Conservation (phyloP, 1,284 basidiomycete species). For the Tilletiaria anomala region DNA sequence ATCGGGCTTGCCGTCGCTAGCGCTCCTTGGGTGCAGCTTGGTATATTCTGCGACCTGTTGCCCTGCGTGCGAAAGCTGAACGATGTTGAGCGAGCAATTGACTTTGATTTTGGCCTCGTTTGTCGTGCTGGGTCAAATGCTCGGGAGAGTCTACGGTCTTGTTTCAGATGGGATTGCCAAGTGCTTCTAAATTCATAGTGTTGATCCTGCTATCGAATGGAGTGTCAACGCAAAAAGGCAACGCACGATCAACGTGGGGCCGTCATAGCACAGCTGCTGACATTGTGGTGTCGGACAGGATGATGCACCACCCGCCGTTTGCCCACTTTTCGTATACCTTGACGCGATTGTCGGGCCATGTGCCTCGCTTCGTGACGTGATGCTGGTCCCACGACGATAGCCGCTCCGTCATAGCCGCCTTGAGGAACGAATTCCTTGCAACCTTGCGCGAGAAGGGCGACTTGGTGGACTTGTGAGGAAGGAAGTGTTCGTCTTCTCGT, state of each 20-base stretch:
- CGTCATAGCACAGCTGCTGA: slow-evolving; percentile 4
- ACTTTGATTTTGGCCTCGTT: too few relatives aligned
- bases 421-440: slow-evolving; percentile 7
- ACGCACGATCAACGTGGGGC: slow-evolving; percentile 7
- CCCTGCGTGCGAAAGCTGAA: slow-evolving; percentile 43
- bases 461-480: background rate
- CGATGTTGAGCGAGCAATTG: slow-evolving; percentile 41
- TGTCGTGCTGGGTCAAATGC: too few relatives aligned
- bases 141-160: too few relatives aligned
- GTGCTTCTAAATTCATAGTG: slow-evolving; percentile 6
- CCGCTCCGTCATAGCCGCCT: slow-evolving; percentile 33
- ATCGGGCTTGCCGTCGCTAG: slow-evolving; percentile 24
- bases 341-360: slow-evolving; percentile 21
- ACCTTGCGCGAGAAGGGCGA: slow-evolving; percentile 1
- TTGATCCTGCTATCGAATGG: slow-evolving; percentile 3
- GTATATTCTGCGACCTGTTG: slow-evolving; percentile 32
- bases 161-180: too few relatives aligned
- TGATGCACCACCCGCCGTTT: slow-evolving; percentile 25
- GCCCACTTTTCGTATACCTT: slow-evolving; percentile 30
- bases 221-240: background rate
- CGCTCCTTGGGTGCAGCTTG: slow-evolving; percentile 16
- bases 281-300: slow-evolving; percentile 26
- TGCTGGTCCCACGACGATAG: slow-evolving; percentile 24
- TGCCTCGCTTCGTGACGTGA: slow-evolving; percentile 26
- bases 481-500: too few relatives aligned